Evolutionary conservation across 2,329 filamentous ascomycete genomes (phyloP), one percentile per base, ranked within the genome.

Genomic region (Fusarium solani-melongenae): DNA sequence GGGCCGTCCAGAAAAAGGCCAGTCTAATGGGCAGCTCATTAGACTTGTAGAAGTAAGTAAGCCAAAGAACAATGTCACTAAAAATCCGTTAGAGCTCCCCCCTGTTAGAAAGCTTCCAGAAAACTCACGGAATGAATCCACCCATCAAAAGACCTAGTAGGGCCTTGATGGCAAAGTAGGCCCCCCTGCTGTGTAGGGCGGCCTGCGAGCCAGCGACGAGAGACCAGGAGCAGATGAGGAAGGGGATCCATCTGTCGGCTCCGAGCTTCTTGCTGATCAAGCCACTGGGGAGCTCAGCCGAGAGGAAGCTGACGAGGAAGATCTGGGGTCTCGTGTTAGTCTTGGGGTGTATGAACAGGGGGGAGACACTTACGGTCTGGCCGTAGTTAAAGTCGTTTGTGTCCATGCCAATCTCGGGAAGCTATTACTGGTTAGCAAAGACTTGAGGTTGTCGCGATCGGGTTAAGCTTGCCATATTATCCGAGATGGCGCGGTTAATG

Each of bases 11-110:
- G 82, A 94, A 94, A 89, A 73, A 89, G 12, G 78, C 89, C 20
- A 95, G 82, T 1, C 93, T 88, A 12, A 88, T 87, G 0, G 92
- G 92, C 0, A 95, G 84, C 79, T 95, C 93, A 61, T 86, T 86
- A 1, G 89, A 89, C 53, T 90, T 94, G 83, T 94, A 95, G 81
- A 92, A 95, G 80, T 95, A 95, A 5, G 89, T 91, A 6, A 94
- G 84, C 81, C 92, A 94, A 0, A 93, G 83, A 15, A 93, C 88
- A 24, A 89, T 89, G 67, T 83, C 77, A 22, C 79, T 80, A 1
- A 2, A 5, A 2, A 5, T 4, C 2, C 22, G 64, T 74, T n/a
- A 70, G 22, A 24, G 22, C 22, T 24, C 22, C 22, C 4, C 22
- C 22, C 4, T 24, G n/a, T 24, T 24, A 24, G 22, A 24, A 34